Base-by-base conservation (phyloP, 208 protist genomes). In the Sergeia podlipaevii region DNA sequence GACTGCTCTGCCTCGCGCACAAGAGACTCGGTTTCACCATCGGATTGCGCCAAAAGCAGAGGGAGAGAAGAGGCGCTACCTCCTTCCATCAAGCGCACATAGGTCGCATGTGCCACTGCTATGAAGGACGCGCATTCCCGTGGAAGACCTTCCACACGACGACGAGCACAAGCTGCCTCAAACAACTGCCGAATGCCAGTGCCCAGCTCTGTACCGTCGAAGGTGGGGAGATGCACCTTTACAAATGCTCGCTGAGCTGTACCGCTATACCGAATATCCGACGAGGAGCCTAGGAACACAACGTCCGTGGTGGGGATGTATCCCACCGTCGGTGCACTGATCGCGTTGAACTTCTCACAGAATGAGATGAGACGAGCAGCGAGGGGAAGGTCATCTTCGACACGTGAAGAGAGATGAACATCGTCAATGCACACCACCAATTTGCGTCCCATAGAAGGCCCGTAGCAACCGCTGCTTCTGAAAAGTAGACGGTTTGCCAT, bases 361-460 rank as follows among this genome's bases (percentile, higher is more conserved):
- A 83, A 90, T 6, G 74, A 70, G 30, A 91, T 79, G 24, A 95
- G 56, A 60, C 52, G 42, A 24, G 75, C 72, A 6, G 70, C 74
- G 15, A 76, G 45, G 7, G 77, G 71, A 28, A 39, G 54, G 30
- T 37, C 34, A 2, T 41, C 32, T 21, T 60, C 57, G 11, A 58
- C 29, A 20, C 36, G 20, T 15, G 55, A 70, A 6, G 69, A 69
- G 28, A 91, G 53, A 54, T 91, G 76, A n/a, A 91, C 60, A 68
- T 95, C 87, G 48, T 95, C 87, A 23, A 95, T 80, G 65, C 78
- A 90, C 24, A 95, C 65, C 2, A 91, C 70, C n/a, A 95, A 60
- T 17, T 75, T 80, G 15, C 70, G 68, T 7, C 83, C 87, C 13
- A 85, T 32, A 29, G 64, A 67, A 26, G 87, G 83, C 2, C 75